These are phyloP conservation scores for Rubia tinctorum DNA, from an alignment of 305 asterid genomes.

Conservation along the genomic window DNA sequence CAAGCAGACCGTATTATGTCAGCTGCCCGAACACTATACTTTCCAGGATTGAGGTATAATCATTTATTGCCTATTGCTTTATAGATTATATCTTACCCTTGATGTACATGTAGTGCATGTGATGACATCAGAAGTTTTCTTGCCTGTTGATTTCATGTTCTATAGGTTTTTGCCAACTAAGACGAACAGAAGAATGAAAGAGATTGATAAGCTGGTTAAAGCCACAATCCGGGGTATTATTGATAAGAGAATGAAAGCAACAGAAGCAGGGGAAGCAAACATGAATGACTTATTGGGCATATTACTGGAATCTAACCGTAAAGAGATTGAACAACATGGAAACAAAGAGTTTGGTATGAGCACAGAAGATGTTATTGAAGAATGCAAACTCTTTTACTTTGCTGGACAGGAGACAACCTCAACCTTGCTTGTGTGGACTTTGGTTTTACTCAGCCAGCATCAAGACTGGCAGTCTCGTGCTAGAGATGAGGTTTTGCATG, in stretches of 20 bases:
- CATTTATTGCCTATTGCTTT: neutral
- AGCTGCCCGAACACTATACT: conserved; percentile 14
- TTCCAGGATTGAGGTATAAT: conserved; percentile 32
- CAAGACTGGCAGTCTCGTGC: conserved; percentile 36
- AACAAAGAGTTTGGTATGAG: conserved; percentile 23
- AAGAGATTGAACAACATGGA: conserved; percentile 24
- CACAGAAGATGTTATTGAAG: conserved; percentile 27
- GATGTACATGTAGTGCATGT: neutral
- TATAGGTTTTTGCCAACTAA: conserved; percentile 47
- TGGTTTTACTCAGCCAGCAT: conserved; percentile 28
- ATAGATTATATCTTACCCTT: neutral
- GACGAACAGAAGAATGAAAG: conserved; percentile 33
- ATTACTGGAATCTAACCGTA: conserved; percentile 37
- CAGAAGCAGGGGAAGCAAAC: conserved; percentile 27
- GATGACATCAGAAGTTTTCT: neutral
- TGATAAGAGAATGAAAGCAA: conserved; percentile 31
- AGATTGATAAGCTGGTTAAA: conserved; percentile 25
- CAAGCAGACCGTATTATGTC: conserved; percentile 23
- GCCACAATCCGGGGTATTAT: conserved; percentile 31
- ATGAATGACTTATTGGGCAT: conserved; percentile 43
- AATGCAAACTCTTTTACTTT: conserved; percentile 35
- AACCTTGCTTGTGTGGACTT: conserved; percentile 29
- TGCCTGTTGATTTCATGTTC: neutral
- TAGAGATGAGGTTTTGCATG: conserved; percentile 38
- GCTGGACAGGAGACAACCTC: conserved; percentile 37